Percentiles rank a stretch among this genome's conserved stretches.
phyloP scores from a whole-genome alignment of 2,329 filamentous ascomycete species.

The Trichoderma sp. region DNA sequence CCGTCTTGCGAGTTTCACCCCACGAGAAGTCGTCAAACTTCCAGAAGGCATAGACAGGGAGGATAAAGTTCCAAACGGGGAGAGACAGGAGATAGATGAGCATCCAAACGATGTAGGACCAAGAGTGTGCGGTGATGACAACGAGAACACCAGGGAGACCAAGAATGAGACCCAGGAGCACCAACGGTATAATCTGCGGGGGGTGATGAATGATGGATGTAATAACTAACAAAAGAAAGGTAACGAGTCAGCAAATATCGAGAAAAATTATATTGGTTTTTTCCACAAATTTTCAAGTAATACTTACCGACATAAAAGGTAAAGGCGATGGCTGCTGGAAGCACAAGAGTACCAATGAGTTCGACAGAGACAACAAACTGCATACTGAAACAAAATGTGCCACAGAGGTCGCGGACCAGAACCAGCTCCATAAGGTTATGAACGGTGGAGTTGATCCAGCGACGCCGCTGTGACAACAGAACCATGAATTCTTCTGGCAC shows the following conservation, averaged over 20 bases:
- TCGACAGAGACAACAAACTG: conserved; percentile 98
- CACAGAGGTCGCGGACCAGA: conserved; percentile 91
- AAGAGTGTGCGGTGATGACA: conserved; percentile 87
- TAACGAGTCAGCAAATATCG: neutral
- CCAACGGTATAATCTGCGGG: conserved; percentile 84
- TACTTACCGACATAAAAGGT: conserved; percentile 91
- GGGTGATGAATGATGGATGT: conserved; percentile 77
- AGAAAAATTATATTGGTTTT: neutral
- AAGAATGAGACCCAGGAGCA: conserved; percentile 86
- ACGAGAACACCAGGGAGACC: conserved; percentile 92
- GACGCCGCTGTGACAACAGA: conserved; percentile 86
- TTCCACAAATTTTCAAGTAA: neutral
- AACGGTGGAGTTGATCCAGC: conserved; percentile 99
- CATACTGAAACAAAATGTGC: conserved; percentile 99
- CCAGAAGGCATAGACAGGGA: conserved; percentile 95
- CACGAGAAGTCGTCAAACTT: conserved; percentile 99
- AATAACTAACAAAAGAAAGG: conserved; percentile 58
- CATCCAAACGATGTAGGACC: conserved; percentile 96
- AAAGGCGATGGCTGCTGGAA: conserved; percentile 95
- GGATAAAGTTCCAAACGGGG: conserved; percentile 95
- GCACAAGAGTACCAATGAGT: conserved; percentile 87
- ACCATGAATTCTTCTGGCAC: conserved; percentile 93
- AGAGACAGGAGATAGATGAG: conserved; percentile 90
- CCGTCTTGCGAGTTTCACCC: conserved; percentile 96
- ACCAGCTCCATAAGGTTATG: conserved; percentile 98